Base-by-base conservation (phyloP, 306 rosid genomes). In the Quercus engelmannii region DNA sequence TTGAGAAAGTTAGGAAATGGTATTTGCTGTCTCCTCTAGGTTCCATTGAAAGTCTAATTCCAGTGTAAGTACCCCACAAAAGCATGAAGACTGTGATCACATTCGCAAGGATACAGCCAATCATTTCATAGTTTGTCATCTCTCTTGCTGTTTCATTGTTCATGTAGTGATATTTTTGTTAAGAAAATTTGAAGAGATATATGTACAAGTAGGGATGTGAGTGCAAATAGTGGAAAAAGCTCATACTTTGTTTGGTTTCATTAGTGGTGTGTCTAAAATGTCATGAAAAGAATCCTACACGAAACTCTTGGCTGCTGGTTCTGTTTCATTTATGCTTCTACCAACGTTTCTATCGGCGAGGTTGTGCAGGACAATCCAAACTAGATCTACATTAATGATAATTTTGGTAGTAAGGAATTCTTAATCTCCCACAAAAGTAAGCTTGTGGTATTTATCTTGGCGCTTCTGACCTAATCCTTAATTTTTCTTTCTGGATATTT, bases 1-100 rank as follows among this genome's bases (percentile, higher is more conserved):
- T 71, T 21, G 86, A 83, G 55, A 79, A 79, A 62, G 74, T 58
- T 19, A 83, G 76, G 78, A 78, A 85, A 55, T 49, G 58, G 13
- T 80, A 49, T 76, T 69, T 79, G 69, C 74, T 76, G 23, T 51
- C 70, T 38, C 78, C 74, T 52, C 54, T 56, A 7, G 83, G 90
- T 61, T 73, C 78, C 20, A 64, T 76, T 63, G 77, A 73, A 75
- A 87, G 79, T 83, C 75, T 74, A 62, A 68, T 61, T 26, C 81
- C 78, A 0, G 78, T 80, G 59, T 61, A 76, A 69, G 68, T 76
- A 6, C 57, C 85, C 79, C 85, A 79, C 69, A 41, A 59, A 14
- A 81, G 74, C 78, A 68, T 28, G 56, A 64, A 2, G 81, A 85
- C 82, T 82, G 83, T 80, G 69, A 77, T 31, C 75, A 43, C 6